Conservation (phyloP, 1,284 basidiomycete species). For the Thecaphora thlaspeos region DNA sequence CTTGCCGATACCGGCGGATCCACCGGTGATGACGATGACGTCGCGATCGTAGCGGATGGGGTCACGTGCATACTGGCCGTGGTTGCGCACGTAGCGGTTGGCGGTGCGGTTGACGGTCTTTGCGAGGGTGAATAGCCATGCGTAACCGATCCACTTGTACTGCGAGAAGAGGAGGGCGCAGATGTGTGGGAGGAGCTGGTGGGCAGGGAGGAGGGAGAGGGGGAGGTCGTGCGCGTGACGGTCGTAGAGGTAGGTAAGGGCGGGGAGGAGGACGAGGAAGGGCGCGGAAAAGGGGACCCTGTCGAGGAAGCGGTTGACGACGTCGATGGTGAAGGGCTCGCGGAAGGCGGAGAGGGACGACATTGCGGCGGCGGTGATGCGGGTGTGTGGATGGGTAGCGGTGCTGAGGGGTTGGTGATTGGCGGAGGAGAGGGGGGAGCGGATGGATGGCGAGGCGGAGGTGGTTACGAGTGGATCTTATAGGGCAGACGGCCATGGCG, state of each 20-base stretch:
- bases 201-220: background rate
- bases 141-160: slow-evolving; percentile 43
- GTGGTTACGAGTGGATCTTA: too few species aligned
- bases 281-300: slow-evolving; percentile 43
- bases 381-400: slow-evolving; percentile 1
- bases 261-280: slow-evolving; percentile 43
- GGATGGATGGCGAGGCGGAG: background rate
- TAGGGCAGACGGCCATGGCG: background rate
- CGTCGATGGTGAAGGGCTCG: slow-evolving; percentile 45
- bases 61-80: slow-evolving; percentile 37
- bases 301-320: slow-evolving; percentile 28
- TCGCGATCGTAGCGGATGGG: slow-evolving; percentile 47
- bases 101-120: slow-evolving; percentile 36
- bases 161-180: slow-evolving; percentile 30
- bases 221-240: slow-evolving; percentile 13
- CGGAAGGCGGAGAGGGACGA: slow-evolving; percentile 14
- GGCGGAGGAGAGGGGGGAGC: background rate
- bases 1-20: slow-evolving; percentile 54
- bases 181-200: slow-evolving; percentile 14
- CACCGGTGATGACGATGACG: slow-evolving; percentile 55
- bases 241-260: slow-evolving; percentile 36
- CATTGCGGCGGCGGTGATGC: slow-evolving; percentile 4
- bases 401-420: background rate
- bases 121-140: slow-evolving; percentile 38
- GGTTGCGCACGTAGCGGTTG: slow-evolving; percentile 47